A percentile compares a stretch with the other conserved stretches of the same genome.
phyloP scores from a whole-genome alignment of 768 basidiomycete genomes.

The Baorangia bicolor region DNA sequence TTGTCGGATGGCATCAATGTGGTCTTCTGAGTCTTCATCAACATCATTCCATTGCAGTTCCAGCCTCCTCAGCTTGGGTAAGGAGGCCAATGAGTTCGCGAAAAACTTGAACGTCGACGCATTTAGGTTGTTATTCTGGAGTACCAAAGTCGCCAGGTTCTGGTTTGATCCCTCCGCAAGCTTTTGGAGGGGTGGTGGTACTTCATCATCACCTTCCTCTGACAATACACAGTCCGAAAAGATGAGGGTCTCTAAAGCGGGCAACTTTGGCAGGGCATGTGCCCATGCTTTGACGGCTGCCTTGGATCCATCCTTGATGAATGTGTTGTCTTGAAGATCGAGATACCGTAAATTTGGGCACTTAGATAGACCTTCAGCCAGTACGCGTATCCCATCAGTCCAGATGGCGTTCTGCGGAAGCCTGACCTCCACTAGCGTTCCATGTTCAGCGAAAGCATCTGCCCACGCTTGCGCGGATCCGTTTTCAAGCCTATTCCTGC shows the following conservation, averaged over 20 bases:
- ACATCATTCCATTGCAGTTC: conserved; percentile 92
- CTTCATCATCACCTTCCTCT: conserved; percentile 66
- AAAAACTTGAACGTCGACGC: conserved; percentile 63
- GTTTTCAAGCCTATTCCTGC: conserved; percentile 93
- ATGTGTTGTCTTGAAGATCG: conserved; percentile 92
- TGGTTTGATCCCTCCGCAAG: conserved; percentile 70
- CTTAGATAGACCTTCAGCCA: conserved; percentile 72
- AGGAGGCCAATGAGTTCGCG: conserved; percentile 60
- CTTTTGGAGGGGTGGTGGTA: conserved; percentile 60
- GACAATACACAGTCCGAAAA: conserved; percentile 91
- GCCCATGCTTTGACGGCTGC: conserved; percentile 60
- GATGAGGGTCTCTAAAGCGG: conserved; percentile 73
- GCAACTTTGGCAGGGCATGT: conserved; percentile 65
- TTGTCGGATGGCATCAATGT: conserved; percentile 48
- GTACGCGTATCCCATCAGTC: conserved; percentile 81
- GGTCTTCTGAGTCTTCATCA: conserved; percentile 69
- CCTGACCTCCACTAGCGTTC: conserved; percentile 76
- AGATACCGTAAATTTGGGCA: conserved; percentile 68
- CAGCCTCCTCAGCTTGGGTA: conserved; percentile 59
- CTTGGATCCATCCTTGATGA: conserved; percentile 64
- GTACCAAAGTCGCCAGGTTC: conserved; percentile 69
- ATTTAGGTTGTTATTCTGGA: conserved; percentile 94
- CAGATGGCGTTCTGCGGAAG: conserved; percentile 99
- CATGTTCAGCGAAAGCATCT: conserved; percentile 83
- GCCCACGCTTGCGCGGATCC: conserved; percentile 85